Percentiles rank a stretch among this genome's conserved stretches.
Evolutionary conservation across 169 alveolate genomes (phyloP).

Genomic region (Plasmodium chabaudi): DNA sequence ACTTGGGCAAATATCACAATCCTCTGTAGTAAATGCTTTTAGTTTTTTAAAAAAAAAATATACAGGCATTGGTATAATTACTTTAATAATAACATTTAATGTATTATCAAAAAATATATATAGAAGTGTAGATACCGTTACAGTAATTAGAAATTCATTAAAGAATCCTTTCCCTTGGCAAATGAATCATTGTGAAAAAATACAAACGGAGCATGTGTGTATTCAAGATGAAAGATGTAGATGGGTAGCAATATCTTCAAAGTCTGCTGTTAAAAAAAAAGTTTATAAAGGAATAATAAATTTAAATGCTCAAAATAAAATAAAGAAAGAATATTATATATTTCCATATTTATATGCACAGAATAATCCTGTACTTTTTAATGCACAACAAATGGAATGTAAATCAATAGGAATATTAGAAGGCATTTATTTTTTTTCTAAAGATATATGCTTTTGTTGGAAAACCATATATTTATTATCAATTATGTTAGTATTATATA

Average conservation of each 20-base stretch:
- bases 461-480: conserved; percentile 5
- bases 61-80: conserved; percentile 36
- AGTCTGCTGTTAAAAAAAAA: too few relatives aligned
- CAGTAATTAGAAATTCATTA: conserved; percentile 11
- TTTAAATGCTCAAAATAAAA: too few relatives aligned
- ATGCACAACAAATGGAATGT: not conserved
- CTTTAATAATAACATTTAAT: conserved; percentile 28
- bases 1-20: conserved; percentile 72
- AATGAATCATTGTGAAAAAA: conserved; percentile 29
- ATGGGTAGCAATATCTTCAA: conserved; percentile 11
- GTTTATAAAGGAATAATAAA: too few relatives aligned
- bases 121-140: conserved; percentile 13
- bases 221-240: conserved; percentile 24
- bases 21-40: conserved; percentile 42
- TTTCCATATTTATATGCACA: too few relatives aligned
- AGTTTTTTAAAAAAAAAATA: conserved; percentile 51
- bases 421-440: conserved; percentile 16
- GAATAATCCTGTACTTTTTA: too few relatives aligned
- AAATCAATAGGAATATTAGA: conserved; percentile 13
- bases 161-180: conserved; percentile 51
- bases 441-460: conserved; percentile 15
- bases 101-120: conserved; percentile 29
- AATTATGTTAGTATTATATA: conserved; percentile 25
- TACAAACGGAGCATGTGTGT: not conserved
- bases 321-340: too few relatives aligned